Percentiles rank a stretch among this genome's conserved stretches.
These are phyloP conservation scores for Verticillium tricorpus DNA, from an alignment of 2,329 filamentous ascomycete species.

Conservation along the genomic window DNA sequence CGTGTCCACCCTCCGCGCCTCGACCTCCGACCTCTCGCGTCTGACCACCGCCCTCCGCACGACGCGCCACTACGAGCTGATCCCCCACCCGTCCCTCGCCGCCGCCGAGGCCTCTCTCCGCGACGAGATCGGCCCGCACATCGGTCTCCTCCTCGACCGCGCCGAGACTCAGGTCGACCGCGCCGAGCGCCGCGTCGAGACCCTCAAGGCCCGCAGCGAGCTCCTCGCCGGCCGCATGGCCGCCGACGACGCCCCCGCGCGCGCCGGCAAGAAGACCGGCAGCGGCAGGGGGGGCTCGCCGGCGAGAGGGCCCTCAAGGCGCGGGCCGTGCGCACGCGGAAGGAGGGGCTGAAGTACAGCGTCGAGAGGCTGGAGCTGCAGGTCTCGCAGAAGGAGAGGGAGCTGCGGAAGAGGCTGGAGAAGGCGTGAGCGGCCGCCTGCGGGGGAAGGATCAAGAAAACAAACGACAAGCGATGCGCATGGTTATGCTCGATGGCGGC, in stretches of 20 bases:
- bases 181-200: slow-evolving; percentile 76
- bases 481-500: background rate
- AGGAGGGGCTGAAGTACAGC: slow-evolving; percentile 80
- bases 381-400: slow-evolving; percentile 68
- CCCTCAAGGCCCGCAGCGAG: slow-evolving; percentile 76
- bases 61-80: slow-evolving; percentile 83
- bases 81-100: slow-evolving; percentile 77
- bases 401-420: slow-evolving; percentile 48
- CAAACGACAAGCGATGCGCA: slow-evolving; percentile 5
- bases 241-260: slow-evolving; percentile 16
- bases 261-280: slow-evolving; percentile 15
- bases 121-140: slow-evolving; percentile 85
- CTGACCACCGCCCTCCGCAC: slow-evolving; percentile 43
- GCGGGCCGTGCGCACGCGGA: slow-evolving; percentile 68
- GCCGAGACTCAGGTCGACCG: slow-evolving; percentile 82
- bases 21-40: slow-evolving; percentile 54
- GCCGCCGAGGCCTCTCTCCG: slow-evolving; percentile 79
- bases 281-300: slow-evolving; percentile 36
- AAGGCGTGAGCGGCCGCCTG: slow-evolving; percentile 16
- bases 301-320: slow-evolving; percentile 46
- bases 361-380: slow-evolving; percentile 83
- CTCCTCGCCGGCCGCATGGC: slow-evolving; percentile 69
- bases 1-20: slow-evolving; percentile 50
- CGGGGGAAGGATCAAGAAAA: background rate
- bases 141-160: slow-evolving; percentile 71